Evolutionary conservation across 2,329 filamentous ascomycete genomes (phyloP).

Genomic region (Rhytidhysteron rufulum): DNA sequence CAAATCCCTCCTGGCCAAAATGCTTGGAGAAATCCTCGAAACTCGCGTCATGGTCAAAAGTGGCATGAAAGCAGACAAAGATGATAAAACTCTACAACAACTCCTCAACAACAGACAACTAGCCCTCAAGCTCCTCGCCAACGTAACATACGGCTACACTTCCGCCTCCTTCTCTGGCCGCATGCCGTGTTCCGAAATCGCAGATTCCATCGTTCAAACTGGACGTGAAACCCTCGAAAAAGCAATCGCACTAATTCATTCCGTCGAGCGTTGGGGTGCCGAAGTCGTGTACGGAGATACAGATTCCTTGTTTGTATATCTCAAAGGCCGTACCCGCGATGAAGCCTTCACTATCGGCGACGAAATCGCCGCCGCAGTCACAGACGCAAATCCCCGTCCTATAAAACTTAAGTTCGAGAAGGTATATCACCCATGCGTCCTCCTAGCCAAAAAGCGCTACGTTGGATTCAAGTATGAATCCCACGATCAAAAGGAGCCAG

Average conservation of each 20-base stretch:
- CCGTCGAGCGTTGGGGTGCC: conserved; percentile 79
- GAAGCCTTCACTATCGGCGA: conserved; percentile 90
- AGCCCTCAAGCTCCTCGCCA: conserved; percentile 93
- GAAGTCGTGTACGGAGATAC: conserved; percentile 99
- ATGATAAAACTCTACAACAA: conserved; percentile 79
- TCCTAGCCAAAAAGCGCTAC: conserved; percentile 95
- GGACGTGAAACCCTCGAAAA: conserved; percentile 92
- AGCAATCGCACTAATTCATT: conserved; percentile 88
- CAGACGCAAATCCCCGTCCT: conserved; percentile 82
- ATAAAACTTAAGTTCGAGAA: conserved; percentile 98
- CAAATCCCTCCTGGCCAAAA: conserved; percentile 89
- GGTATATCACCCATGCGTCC: conserved; percentile 90
- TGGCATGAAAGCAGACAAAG: conserved; percentile 90
- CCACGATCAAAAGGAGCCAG: conserved; percentile 68
- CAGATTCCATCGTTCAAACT: conserved; percentile 96
- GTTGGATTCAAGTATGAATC: conserved; percentile 96
- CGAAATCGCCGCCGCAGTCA: conserved; percentile 85
- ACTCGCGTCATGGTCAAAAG: conserved; percentile 97
- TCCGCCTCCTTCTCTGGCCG: conserved; percentile 94
- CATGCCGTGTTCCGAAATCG: conserved; percentile 97
- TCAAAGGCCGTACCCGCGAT: conserved; percentile 80
- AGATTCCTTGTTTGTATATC: conserved; percentile 86
- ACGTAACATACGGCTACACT: conserved; percentile 97
- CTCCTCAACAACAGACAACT: conserved; percentile 91
- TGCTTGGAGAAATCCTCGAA: conserved; percentile 93